phyloP scores from a whole-genome alignment of 2,329 filamentous ascomycete genomes.

The Clonostachys chloroleuca region DNA sequence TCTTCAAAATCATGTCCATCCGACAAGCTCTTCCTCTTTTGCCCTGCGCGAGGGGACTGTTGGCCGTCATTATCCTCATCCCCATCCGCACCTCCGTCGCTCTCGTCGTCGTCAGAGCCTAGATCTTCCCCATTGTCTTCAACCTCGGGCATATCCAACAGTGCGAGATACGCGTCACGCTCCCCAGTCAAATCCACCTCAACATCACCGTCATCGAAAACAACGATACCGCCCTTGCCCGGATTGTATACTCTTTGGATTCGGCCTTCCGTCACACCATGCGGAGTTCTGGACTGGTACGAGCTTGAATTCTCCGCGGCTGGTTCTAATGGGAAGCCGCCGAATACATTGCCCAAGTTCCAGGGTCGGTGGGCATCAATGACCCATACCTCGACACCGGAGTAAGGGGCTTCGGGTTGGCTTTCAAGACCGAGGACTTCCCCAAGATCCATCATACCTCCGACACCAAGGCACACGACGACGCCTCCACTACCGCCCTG shows the following conservation, averaged over 20 bases:
- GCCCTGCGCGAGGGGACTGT: conserved; percentile 37
- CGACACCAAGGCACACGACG: conserved; percentile 88
- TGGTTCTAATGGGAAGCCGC: conserved; percentile 58
- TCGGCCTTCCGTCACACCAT: conserved; percentile 69
- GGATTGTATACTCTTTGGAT: conserved; percentile 69
- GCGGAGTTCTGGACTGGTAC: conserved; percentile 46
- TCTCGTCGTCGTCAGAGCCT: conserved; percentile 53
- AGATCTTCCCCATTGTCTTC: conserved; percentile 69
- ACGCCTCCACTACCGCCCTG: conserved; percentile 83
- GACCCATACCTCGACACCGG: conserved; percentile 92
- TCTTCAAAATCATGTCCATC: conserved; percentile 65
- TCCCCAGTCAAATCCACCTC: conserved; percentile 74
- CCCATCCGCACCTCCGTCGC: conserved; percentile 51
- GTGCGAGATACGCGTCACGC: conserved; percentile 76
- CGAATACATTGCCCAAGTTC: conserved; percentile 94
- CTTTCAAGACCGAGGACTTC: conserved; percentile 67
- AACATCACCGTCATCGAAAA: conserved; percentile 95
- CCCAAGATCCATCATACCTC: conserved; percentile 84
- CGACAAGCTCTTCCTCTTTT: conserved; percentile 79
- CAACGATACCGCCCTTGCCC: conserved; percentile 82
- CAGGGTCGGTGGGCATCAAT: conserved; percentile 88
- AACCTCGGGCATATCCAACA: conserved; percentile 86
- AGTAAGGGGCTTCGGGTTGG: conserved; percentile 65
- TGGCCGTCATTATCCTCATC: conserved; percentile 28
- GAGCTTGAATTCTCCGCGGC: conserved; percentile 39